Conservation (phyloP, 2,329 filamentous ascomycete genomes). For the Diplodia sapinea region DNA sequence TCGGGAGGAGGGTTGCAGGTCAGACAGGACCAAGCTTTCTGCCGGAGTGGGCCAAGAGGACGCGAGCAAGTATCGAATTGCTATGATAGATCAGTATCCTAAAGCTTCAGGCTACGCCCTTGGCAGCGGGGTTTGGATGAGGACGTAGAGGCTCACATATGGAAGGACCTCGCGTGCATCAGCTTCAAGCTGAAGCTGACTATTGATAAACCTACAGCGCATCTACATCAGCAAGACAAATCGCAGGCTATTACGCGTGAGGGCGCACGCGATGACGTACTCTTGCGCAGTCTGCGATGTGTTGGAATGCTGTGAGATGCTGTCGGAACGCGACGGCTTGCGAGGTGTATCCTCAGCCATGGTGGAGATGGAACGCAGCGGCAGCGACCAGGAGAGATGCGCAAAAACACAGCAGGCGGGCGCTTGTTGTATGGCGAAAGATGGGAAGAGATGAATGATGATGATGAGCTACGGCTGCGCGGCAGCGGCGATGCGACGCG, state of each 20-base stretch:
- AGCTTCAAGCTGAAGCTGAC: constrained; percentile 87
- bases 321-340: constrained; percentile 40
- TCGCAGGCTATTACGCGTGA: too few relatives aligned
- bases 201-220: constrained; percentile 74
- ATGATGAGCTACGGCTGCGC: constrained; percentile 3
- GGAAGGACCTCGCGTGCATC: constrained; percentile 94
- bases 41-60: constrained; percentile 83
- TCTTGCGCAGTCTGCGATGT: constrained; percentile 62
- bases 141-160: constrained; percentile 67
- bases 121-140: constrained; percentile 1
- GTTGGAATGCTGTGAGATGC: constrained; percentile 55
- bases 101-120: constrained; percentile 22
- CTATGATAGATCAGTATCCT: constrained; percentile 52
- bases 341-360: constrained; percentile 22
- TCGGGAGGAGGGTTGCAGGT: constrained; percentile 86
- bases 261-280: constrained; percentile 36
- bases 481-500: constrained; percentile 15
- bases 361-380: neutral
- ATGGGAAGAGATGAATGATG: neutral
- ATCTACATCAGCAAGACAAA: constrained; percentile 35
- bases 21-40: constrained; percentile 88
- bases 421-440: neutral
- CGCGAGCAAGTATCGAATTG: constrained; percentile 94
- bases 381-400: neutral
- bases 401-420: neutral